Evolutionary conservation across 2,329 filamentous ascomycete genomes (phyloP).

Genomic region (Aspergillus quadricinctus): DNA sequence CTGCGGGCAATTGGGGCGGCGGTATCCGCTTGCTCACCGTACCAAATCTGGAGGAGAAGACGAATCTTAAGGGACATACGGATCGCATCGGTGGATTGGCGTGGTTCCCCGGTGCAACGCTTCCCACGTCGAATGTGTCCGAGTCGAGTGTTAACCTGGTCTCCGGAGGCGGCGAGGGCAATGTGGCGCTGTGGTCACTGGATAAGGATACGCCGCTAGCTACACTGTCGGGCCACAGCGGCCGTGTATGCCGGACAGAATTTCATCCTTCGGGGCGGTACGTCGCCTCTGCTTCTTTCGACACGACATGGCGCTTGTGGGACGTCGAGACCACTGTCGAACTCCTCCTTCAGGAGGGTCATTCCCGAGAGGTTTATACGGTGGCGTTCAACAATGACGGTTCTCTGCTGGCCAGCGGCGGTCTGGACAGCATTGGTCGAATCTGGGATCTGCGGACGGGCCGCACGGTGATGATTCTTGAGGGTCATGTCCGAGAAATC

Average conservation of each 20-base stretch:
- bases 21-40: conserved; percentile 81
- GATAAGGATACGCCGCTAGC: conserved; percentile 78
- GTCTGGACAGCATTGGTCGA: conserved; percentile 87
- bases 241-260: conserved; percentile 84
- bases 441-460: conserved; percentile 95
- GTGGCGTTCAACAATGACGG: conserved; percentile 89
- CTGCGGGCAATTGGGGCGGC: conserved; percentile 89
- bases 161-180: conserved; percentile 82
- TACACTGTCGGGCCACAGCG: conserved; percentile 76
- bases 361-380: conserved; percentile 88
- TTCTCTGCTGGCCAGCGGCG: conserved; percentile 84
- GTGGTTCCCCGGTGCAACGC: conserved; percentile 80
- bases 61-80: conserved; percentile 74
- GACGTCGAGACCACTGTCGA: conserved; percentile 83
- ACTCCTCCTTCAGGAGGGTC: conserved; percentile 84
- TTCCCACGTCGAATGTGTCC: conserved; percentile 67
- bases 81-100: conserved; percentile 85
- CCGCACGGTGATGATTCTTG: conserved; percentile 90
- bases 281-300: conserved; percentile 87
- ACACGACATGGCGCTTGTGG: conserved; percentile 96
- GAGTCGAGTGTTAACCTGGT: conserved; percentile 75
- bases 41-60: conserved; percentile 73
- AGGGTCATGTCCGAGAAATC: conserved; percentile 89
- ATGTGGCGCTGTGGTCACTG: conserved; percentile 86
- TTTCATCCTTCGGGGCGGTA: conserved; percentile 91